Evolutionary conservation across 169 alveolate species (phyloP).

Genomic region (Eimeria mitis): DNA sequence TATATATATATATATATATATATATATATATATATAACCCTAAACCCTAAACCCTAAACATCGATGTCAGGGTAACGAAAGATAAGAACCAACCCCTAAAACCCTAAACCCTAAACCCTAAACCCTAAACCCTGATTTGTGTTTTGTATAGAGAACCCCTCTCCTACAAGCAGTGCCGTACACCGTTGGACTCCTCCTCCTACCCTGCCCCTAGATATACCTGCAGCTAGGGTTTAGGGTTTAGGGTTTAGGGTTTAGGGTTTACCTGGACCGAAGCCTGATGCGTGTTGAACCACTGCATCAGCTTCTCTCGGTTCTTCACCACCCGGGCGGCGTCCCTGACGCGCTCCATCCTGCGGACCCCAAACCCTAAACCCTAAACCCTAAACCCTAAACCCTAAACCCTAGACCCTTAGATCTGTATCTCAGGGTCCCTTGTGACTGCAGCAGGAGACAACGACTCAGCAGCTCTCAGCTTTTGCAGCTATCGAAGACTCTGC

Average conservation of each 20-base stretch:
- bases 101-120: slow-evolving; percentile 5
- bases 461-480: not conserved
- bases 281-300: slow-evolving; percentile 45
- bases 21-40: too few relatives aligned
- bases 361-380: not conserved
- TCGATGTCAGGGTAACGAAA: too few relatives aligned
- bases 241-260: slow-evolving; percentile 38
- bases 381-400: slow-evolving; percentile 36
- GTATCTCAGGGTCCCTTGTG: not conserved
- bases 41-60: too few relatives aligned
- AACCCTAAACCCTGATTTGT: not conserved
- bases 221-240: not conserved
- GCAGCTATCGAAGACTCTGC: not conserved
- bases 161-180: not conserved
- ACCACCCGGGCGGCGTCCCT: slow-evolving; percentile 62
- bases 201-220: not conserved
- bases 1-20: too few relatives aligned
- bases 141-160: not conserved
- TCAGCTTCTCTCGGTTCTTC: slow-evolving; percentile 29
- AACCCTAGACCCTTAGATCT: not conserved
- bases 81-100: not conserved
- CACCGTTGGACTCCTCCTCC: not conserved
- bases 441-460: not conserved
- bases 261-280: slow-evolving; percentile 26
- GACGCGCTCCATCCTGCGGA: slow-evolving; percentile 13